phyloP scores from a whole-genome alignment of 441 rosid genomes.

The Euphorbia corollata region DNA sequence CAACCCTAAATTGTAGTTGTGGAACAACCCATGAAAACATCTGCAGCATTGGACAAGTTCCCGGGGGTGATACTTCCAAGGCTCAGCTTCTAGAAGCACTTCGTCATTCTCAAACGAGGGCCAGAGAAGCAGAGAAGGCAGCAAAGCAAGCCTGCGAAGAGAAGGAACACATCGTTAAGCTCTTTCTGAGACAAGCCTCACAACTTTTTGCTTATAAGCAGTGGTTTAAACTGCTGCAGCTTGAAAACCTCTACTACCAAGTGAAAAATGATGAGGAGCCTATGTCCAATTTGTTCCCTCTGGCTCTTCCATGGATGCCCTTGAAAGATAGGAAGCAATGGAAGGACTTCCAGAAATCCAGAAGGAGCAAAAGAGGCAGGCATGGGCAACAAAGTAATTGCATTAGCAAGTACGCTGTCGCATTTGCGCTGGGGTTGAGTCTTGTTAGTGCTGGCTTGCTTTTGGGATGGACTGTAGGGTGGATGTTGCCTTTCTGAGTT shows the following conservation, averaged over 20 bases:
- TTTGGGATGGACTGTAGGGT: conserved; percentile 89
- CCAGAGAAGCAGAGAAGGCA: conserved; percentile 89
- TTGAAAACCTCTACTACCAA: conserved; percentile 56
- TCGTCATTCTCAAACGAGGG: conserved; percentile 89
- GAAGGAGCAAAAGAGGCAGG: conserved; percentile 39
- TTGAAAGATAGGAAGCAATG: conserved; percentile 30
- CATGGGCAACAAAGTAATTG: conserved; percentile 27
- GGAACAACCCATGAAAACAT: conserved; percentile 30
- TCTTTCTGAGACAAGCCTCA: conserved; percentile 83
- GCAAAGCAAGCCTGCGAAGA: conserved; percentile 76
- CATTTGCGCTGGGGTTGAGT: conserved; percentile 67
- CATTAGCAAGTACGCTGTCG: conserved; percentile 36
- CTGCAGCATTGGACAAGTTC: conserved; percentile 25
- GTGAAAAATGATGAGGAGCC: conserved; percentile 52
- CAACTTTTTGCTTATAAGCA: conserved; percentile 92
- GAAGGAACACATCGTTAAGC: conserved; percentile 70
- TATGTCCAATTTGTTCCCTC: conserved; percentile 38
- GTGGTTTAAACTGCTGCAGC: conserved; percentile 79
- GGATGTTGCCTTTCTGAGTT: conserved; percentile 62
- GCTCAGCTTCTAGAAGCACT: conserved; percentile 81
- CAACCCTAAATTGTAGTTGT: conserved; percentile 27
- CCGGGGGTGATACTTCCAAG: conserved; percentile 53
- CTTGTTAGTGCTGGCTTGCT: conserved; percentile 91
- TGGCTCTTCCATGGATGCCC: conserved; percentile 43
- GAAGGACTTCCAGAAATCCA: conserved; percentile 33